These are phyloP conservation scores for Cryptococcus sp. DNA, from an alignment of 1,284 basidiomycete species.

Conservation along the genomic window DNA sequence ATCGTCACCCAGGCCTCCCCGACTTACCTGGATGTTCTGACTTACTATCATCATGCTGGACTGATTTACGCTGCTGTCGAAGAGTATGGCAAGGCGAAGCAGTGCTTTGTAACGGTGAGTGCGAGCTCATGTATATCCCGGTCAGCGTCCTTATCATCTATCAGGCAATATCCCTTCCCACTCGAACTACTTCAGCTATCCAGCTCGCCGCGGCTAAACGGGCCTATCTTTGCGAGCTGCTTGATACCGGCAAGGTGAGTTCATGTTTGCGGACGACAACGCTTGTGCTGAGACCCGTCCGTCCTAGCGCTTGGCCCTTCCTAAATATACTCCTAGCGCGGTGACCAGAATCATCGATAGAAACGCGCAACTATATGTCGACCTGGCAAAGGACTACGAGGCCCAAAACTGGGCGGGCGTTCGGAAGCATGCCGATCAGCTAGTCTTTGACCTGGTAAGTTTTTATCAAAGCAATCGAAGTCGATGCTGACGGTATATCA, in stretches of 20 bases:
- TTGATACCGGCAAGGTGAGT: conserved; percentile 39
- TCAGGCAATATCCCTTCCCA: conserved; percentile 42
- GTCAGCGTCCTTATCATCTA: background rate
- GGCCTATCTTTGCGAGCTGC: conserved; percentile 44
- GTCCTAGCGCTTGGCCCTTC: conserved; percentile 24
- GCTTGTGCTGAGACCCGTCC: background rate
- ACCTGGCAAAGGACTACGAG: conserved; percentile 42
- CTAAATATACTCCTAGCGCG: conserved; percentile 31
- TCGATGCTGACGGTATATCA: conserved; percentile 14
- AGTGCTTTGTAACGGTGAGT: conserved; percentile 38
- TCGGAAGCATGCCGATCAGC: conserved; percentile 5
- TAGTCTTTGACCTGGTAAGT: conserved; percentile 29
- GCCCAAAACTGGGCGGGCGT: conserved; percentile 32
- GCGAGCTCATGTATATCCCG: background rate
- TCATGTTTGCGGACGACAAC: conserved; percentile 2
- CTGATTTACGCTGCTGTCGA: conserved; percentile 30
- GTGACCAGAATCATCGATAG: conserved; percentile 37
- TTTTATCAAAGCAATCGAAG: background rate
- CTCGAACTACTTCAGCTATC: conserved; percentile 37
- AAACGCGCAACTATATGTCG: conserved; percentile 29
- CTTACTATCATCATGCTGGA: conserved; percentile 48
- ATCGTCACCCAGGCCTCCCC: conserved; percentile 12
- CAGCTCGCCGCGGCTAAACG: conserved; percentile 45
- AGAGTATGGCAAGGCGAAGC: conserved; percentile 30
- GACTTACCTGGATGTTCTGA: conserved; percentile 42